phyloP scores from a whole-genome alignment of 2,329 filamentous ascomycete genomes.

The Colletotrichum sp. region DNA sequence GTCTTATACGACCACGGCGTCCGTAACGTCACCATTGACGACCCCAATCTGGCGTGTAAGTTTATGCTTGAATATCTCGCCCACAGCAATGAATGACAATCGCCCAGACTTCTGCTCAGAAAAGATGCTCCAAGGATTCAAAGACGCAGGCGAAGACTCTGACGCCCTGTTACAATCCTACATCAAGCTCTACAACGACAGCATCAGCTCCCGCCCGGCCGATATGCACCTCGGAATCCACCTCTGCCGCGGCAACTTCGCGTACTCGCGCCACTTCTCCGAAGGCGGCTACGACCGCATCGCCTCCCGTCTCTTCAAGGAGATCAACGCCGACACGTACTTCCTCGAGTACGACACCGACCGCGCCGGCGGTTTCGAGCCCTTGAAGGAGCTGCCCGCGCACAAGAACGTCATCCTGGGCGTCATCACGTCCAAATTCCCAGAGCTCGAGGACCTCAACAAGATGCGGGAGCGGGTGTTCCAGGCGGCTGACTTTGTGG shows the following conservation, averaged over 20 bases:
- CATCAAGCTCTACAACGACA: conserved; percentile 76
- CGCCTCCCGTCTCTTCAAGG: conserved; percentile 63
- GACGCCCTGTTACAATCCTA: conserved; percentile 72
- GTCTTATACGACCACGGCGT: conserved; percentile 60
- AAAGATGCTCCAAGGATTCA: conserved; percentile 36
- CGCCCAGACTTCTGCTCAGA: conserved; percentile 72
- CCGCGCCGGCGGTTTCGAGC: conserved; percentile 67
- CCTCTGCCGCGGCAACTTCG: conserved; percentile 67
- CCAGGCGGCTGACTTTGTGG: conserved; percentile 69
- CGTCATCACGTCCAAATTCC: conserved; percentile 66
- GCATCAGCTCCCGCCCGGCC: conserved; percentile 62
- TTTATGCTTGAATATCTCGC: no score
- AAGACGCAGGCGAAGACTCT: conserved; percentile 16
- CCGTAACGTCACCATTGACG: conserved; percentile 65
- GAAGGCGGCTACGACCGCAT: conserved; percentile 69
- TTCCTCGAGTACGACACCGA: conserved; percentile 66
- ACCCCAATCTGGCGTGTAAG: conserved; percentile 60
- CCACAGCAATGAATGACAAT: no score
- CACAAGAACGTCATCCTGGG: conserved; percentile 68
- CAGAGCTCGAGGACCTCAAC: conserved; percentile 59
- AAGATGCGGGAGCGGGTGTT: conserved; percentile 59
- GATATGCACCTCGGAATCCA: conserved; percentile 77
- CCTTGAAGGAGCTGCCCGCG: conserved; percentile 61
- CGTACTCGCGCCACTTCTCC: conserved; percentile 67
- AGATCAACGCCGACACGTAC: conserved; percentile 65